These are phyloP conservation scores for Ramaria sp. DNA, from an alignment of 768 basidiomycete genomes.

Conservation along the genomic window DNA sequence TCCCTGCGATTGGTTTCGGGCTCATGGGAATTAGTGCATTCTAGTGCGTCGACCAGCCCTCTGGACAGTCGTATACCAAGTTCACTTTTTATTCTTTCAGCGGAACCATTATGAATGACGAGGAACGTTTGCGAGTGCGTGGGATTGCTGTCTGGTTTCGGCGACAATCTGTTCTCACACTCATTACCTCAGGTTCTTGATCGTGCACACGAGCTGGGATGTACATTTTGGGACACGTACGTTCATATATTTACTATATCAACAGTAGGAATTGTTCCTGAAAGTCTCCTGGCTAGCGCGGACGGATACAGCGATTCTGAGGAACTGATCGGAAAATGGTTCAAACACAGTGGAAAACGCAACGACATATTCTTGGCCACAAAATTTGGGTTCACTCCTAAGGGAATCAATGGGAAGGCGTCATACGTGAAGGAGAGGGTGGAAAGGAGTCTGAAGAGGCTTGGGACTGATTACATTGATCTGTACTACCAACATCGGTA, in stretches of 20 bases:
- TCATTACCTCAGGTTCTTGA: constrained; percentile 26
- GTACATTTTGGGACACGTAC: constrained; percentile 35
- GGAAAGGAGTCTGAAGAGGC: constrained; percentile 23
- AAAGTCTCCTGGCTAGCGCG: constrained; percentile 18
- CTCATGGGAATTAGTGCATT: constrained; percentile 35
- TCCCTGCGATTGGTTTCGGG: constrained; percentile 50
- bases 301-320: constrained; percentile 36
- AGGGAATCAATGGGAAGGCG: constrained; percentile 25
- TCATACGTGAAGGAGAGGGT: constrained; percentile 29
- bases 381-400: constrained; percentile 31
- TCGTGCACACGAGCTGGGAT: constrained; percentile 29
- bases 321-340: constrained; percentile 37
- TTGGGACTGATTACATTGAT: constrained; percentile 33
- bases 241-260: not conserved
- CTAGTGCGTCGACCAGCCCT: constrained; percentile 7
- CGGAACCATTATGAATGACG: constrained; percentile 37
- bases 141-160: not conserved
- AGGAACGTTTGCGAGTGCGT: constrained; percentile 47
- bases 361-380: constrained; percentile 50
- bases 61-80: not conserved
- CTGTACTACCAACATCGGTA: constrained; percentile 34
- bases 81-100: not conserved
- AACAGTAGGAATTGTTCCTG: not conserved
- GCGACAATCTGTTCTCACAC: not conserved
- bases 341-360: constrained; percentile 39